A percentile compares a stretch with the other conserved stretches of the same genome.
These are phyloP conservation scores for Hydrangea macrophylla DNA, from an alignment of 148 eudicot genomes.

Conservation along the genomic window DNA sequence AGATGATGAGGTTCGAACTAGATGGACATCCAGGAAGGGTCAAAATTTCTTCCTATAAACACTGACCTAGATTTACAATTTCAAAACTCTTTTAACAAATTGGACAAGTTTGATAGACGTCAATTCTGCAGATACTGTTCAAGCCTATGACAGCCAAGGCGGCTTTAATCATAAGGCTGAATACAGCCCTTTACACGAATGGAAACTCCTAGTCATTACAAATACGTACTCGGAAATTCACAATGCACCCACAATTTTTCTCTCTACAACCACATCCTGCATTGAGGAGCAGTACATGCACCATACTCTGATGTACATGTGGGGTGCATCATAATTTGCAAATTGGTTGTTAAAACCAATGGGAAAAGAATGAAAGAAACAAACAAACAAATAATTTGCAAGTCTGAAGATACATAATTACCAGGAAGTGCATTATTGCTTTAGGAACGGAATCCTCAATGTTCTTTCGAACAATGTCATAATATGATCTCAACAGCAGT, in stretches of 20 bases:
- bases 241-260: no score
- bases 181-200: neutral
- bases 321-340: no score
- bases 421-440: constrained; percentile 99
- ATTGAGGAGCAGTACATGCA: no score
- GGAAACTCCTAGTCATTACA: no score
- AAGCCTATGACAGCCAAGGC: neutral
- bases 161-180: neutral
- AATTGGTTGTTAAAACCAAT: neutral
- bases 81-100: neutral
- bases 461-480: constrained; percentile 92
- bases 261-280: no score
- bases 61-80: neutral
- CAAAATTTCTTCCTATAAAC: neutral
- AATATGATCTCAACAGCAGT: constrained; percentile 82
- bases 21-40: neutral
- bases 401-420: constrained; percentile 25
- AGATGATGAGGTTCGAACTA: neutral
- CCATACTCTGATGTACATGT: no score
- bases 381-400: neutral
- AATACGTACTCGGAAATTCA: no score
- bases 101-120: neutral
- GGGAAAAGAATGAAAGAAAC: neutral
- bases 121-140: neutral
- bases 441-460: constrained; percentile 90